phyloP scores from a whole-genome alignment of 768 basidiomycete species.

The Zangia roseola region DNA sequence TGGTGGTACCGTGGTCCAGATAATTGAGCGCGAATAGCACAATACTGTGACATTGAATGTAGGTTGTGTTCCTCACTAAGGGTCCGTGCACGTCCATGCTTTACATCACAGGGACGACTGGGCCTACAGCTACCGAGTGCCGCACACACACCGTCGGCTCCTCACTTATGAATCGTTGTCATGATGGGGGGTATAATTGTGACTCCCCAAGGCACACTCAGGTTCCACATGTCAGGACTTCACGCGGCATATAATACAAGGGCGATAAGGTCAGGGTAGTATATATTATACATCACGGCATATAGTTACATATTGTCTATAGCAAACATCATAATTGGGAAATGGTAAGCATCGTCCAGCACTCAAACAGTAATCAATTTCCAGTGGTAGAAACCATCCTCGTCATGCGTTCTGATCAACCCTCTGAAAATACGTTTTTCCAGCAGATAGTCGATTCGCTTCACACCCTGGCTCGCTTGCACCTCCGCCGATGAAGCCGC shows the following conservation, averaged over 20 bases:
- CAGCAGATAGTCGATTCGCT: constrained; percentile 38
- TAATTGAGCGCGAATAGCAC: too few species aligned
- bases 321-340: constrained; percentile 2
- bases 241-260: neutral
- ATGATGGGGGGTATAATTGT: neutral
- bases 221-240: neutral
- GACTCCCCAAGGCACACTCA: neutral
- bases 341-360: neutral
- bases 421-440: constrained; percentile 38
- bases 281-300: constrained; percentile 2
- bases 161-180: too few species aligned
- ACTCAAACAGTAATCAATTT: constrained; percentile 22
- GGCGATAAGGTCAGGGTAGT: neutral
- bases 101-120: too few species aligned
- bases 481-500: constrained; percentile 29
- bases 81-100: too few species aligned
- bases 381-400: constrained; percentile 32
- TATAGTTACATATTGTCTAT: neutral
- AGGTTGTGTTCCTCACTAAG: too few species aligned
- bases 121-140: too few species aligned
- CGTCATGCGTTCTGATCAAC: constrained; percentile 30
- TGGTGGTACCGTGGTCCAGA: too few species aligned
- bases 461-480: constrained; percentile 39
- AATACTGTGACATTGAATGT: too few species aligned
- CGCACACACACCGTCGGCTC: too few species aligned